These are phyloP conservation scores for Mycena metata DNA, from an alignment of 768 basidiomycete genomes.

Conservation along the genomic window DNA sequence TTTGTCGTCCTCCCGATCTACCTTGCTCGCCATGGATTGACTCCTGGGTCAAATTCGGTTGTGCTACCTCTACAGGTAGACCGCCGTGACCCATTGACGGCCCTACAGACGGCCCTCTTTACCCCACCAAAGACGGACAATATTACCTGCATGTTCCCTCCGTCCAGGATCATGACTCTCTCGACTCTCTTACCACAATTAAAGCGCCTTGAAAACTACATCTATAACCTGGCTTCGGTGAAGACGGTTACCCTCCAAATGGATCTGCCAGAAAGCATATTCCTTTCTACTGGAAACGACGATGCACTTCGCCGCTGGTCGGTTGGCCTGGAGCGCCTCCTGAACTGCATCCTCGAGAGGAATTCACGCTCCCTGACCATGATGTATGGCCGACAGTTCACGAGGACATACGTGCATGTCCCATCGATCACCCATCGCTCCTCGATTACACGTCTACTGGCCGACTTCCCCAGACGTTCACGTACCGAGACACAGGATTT, in stretches of 20 bases:
- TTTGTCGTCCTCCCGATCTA: slow-evolving; percentile 1
- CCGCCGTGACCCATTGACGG: neutral
- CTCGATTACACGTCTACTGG: neutral
- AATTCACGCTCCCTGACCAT: neutral
- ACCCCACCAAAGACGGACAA: neutral
- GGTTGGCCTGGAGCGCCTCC: neutral
- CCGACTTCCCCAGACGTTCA: neutral
- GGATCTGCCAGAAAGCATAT: neutral
- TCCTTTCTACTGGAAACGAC: slow-evolving; percentile 5
- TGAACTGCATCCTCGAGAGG: slow-evolving; percentile 12
- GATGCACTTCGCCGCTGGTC: neutral
- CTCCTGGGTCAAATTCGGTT: neutral
- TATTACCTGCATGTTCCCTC: slow-evolving; percentile 1
- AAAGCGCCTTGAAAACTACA: neutral
- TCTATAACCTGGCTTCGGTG: neutral
- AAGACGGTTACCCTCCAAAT: neutral
- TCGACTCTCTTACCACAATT: neutral
- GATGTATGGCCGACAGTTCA: neutral
- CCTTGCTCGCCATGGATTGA: neutral
- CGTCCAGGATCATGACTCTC: neutral
- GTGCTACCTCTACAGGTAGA: neutral
- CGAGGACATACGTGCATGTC: neutral
- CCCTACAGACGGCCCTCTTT: neutral
- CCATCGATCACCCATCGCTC: neutral
- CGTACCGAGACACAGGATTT: neutral